These are phyloP conservation scores for Tuber microsphaerosporum DNA, from an alignment of 495 filamentous ascomycete species.

Conservation along the genomic window DNA sequence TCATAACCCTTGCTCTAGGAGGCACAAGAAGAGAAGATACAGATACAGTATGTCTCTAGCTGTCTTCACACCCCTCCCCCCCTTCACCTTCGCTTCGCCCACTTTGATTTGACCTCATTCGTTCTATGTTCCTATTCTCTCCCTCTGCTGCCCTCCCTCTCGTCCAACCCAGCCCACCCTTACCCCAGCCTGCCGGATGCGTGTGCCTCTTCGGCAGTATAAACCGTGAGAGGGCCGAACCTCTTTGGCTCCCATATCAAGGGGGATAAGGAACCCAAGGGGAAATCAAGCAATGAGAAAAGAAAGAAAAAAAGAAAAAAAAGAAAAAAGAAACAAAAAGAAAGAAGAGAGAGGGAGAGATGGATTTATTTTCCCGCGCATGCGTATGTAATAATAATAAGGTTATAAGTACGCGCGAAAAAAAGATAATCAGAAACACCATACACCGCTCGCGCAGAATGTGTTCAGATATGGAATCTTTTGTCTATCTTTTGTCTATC, in stretches of 20 bases:
- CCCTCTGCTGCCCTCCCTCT: neutral
- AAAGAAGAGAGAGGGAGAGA: neutral
- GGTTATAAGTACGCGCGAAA: neutral
- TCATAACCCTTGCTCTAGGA: conserved; percentile 29
- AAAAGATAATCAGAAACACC: neutral
- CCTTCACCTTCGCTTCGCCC: conserved; percentile 16
- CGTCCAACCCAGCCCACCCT: conserved; percentile 18
- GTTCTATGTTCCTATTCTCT: neutral
- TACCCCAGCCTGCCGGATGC: conserved; percentile 21
- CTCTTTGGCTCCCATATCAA: neutral
- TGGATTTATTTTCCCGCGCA: conserved; percentile 3
- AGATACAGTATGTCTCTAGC: conserved; percentile 26
- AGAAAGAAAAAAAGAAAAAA: neutral
- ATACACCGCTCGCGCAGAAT: neutral
- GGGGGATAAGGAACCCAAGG: neutral
- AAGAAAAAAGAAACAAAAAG: neutral
- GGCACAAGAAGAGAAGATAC: conserved; percentile 16
- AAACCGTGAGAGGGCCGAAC: conserved; percentile 4
- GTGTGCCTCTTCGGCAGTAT: conserved; percentile 20
- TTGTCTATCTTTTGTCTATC: neutral
- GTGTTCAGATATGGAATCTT: conserved; percentile 1
- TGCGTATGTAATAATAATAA: neutral
- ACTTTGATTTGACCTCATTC: neutral
- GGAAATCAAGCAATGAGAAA: neutral
- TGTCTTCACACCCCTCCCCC: conserved; percentile 15